Conservation (phyloP, 352 stramenopile genomes). For the Phytopythium oedochilum region DNA sequence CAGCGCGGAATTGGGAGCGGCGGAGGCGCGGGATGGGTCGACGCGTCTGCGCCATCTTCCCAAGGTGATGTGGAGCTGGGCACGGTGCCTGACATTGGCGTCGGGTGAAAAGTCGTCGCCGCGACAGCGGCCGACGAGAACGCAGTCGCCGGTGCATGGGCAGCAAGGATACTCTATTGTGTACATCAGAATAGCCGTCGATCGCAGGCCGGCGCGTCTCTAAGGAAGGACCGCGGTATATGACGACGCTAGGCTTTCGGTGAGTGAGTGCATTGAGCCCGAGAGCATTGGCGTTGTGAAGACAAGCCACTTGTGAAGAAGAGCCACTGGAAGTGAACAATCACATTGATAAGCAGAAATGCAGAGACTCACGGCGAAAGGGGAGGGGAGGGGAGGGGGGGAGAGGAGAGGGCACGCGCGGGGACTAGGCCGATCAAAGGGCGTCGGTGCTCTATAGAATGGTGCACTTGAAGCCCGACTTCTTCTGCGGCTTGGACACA, state of each 20-base stretch:
- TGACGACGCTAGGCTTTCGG: no score
- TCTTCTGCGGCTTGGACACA: conserved; percentile 58
- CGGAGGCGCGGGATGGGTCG: no score
- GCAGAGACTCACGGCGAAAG: conserved; percentile 5
- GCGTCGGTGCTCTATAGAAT: conserved; percentile 28
- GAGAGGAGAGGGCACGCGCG: not conserved
- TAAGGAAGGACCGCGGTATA: not conserved
- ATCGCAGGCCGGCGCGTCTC: not conserved
- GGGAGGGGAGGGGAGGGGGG: not conserved
- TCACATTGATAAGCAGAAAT: conserved; percentile 3
- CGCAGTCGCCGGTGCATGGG: not conserved
- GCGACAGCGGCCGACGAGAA: no score
- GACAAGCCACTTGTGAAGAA: not conserved
- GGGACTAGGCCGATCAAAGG: not conserved
- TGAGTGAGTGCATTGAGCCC: no score
- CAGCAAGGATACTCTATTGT: not conserved
- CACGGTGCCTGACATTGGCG: no score
- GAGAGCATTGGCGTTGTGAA: no score
- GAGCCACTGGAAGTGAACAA: no score
- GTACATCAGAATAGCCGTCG: no score
- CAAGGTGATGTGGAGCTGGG: no score
- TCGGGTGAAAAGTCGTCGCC: no score
- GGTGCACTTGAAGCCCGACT: conserved; percentile 57
- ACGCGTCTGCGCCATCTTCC: not conserved
- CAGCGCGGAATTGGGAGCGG: not conserved